Evolutionary conservation across 202 grass and related monocot genomes (phyloP), one percentile per base, ranked within the genome.

Genomic region (Eragrostis tef): DNA sequence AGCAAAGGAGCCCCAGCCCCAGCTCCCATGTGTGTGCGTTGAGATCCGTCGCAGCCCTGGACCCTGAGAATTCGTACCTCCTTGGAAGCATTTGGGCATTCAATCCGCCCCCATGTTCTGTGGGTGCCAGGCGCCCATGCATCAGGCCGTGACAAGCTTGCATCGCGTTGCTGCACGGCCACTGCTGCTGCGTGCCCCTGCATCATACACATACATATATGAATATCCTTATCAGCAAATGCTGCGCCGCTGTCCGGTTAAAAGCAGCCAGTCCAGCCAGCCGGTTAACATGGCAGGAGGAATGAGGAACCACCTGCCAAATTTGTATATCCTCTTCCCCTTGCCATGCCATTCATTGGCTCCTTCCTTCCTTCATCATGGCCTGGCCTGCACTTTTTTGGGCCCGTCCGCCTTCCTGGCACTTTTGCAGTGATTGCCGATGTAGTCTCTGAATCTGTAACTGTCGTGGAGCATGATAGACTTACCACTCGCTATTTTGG

Each of bases 41-140:
- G 57, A 62, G 73, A 50, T 85, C 65, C 7, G 15, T 59, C 49
- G 12, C 61, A 11, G n/a, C 6, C 1, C 24, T 65, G 16, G 27
- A 5, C 46, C 26, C 17, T 7, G 19, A 11, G 64, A 77, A 71
- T 82, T 47, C 47, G 80, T 52, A 64, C 29, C 74, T 72, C 41
- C 56, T 79, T 85, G 82, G 78, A 81, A 85, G 83, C 87, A 85
- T 89, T 67, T 70, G 66, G 50, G 67, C 74, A 81, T 76, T 75
- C 80, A 74, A 68, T 49, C 63, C 69, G 52, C 81, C 63, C 79
- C 87, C 83, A 86, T 89, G 83, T 86, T 85, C 78, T 78, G 83
- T 77, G 82, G 78, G 78, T 49, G 39, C 65, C 87, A 85, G 49
- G 67, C 67, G 50, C 16, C 51, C 68, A 19, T 57, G 52, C 52